Conservation (phyloP, 1,139 yeast species). For the Wickerhamomyces sp. region DNA sequence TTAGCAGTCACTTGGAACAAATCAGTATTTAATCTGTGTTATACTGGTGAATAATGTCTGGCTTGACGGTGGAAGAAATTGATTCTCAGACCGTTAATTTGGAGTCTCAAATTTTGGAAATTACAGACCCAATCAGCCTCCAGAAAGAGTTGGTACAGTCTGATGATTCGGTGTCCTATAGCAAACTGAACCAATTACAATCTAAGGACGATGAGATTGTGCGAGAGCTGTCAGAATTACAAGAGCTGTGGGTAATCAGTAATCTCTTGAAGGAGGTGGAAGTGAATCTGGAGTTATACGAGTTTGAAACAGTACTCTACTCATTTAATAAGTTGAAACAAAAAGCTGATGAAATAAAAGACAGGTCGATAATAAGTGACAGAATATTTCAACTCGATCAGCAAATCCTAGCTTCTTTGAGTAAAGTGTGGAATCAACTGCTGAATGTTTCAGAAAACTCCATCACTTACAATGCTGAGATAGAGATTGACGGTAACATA, state of each 20-base stretch:
- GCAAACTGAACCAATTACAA: conserved; percentile 16
- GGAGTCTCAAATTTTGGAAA: conserved; percentile 7
- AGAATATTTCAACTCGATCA: not conserved
- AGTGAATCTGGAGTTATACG: conserved; percentile 19
- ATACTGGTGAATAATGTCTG: not conserved
- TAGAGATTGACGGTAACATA: conserved; percentile 14
- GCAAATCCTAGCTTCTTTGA: conserved; percentile 5
- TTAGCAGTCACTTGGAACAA: not conserved
- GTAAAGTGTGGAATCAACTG: conserved; percentile 11
- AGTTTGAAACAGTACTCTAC: conserved; percentile 19
- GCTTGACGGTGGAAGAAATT: conserved; percentile 4
- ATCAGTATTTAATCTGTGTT: no score
- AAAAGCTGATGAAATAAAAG: conserved; percentile 8
- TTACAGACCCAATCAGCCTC: conserved; percentile 5
- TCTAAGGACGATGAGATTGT: conserved; percentile 13
- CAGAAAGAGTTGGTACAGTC: not conserved
- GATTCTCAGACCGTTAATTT: conserved; percentile 8
- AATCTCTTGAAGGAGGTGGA: conserved; percentile 20
- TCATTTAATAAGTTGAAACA: conserved; percentile 14
- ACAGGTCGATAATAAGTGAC: not conserved
- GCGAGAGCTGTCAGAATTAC: conserved; percentile 14
- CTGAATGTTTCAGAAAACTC: conserved; percentile 5
- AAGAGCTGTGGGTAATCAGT: conserved; percentile 20
- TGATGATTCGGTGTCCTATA: conserved; percentile 1
- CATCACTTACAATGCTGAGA: conserved; percentile 11